Conservation (phyloP, 495 filamentous ascomycete species). For the Lasiosphaeria hispida region DNA sequence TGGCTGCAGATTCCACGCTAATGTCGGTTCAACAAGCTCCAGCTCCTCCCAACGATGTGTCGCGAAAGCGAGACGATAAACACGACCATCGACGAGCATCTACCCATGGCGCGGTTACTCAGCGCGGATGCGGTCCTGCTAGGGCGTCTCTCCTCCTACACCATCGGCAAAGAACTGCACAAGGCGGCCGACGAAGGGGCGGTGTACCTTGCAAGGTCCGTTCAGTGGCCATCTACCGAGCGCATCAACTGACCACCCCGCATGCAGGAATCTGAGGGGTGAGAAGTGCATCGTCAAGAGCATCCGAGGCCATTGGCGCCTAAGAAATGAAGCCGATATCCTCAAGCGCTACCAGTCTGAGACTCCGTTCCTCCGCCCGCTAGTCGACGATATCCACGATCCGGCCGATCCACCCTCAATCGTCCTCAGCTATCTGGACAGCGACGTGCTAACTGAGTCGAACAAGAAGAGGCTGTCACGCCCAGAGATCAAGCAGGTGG, state of each 20-base stretch:
- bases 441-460: slow-evolving; percentile 34
- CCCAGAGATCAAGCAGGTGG: slow-evolving; percentile 42
- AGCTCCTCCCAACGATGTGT: slow-evolving; percentile 6
- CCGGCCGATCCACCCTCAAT: slow-evolving; percentile 40
- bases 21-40: not conserved
- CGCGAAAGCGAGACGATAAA: slow-evolving; percentile 16
- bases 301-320: slow-evolving; percentile 32
- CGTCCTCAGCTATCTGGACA: slow-evolving; percentile 43
- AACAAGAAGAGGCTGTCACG: slow-evolving; percentile 34
- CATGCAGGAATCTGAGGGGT: slow-evolving; percentile 23
- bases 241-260: slow-evolving; percentile 9
- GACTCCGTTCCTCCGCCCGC: slow-evolving; percentile 32
- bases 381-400: slow-evolving; percentile 42
- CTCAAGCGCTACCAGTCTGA: slow-evolving; percentile 39
- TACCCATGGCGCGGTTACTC: slow-evolving; percentile 9
- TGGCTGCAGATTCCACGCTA: too few relatives aligned
- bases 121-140: slow-evolving; percentile 9
- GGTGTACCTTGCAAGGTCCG: slow-evolving; percentile 39
- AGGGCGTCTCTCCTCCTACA: slow-evolving; percentile 11
- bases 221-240: slow-evolving; percentile 8
- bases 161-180: slow-evolving; percentile 10
- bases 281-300: slow-evolving; percentile 41
- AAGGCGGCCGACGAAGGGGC: slow-evolving; percentile 20
- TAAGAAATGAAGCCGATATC: slow-evolving; percentile 44
- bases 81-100: slow-evolving; percentile 11